Evolutionary conservation across 306 rosid species (phyloP).

Genomic region (Dalbergia oliveri): DNA sequence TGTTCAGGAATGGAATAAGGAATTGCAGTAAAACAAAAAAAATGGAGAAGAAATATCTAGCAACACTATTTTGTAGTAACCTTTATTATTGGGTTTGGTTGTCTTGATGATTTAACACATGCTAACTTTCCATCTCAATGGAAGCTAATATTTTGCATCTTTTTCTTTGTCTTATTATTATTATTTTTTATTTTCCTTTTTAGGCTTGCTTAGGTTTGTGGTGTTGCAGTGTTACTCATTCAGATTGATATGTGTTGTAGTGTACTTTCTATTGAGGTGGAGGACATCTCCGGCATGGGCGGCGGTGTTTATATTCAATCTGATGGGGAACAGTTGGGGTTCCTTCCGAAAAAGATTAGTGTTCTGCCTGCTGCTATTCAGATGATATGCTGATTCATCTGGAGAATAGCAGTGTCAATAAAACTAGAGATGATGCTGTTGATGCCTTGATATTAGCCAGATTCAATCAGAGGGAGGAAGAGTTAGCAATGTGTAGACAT

Average conservation of each 20-base stretch:
- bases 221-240: conserved; percentile 44
- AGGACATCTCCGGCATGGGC: conserved; percentile 70
- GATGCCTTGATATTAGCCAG: conserved; percentile 39
- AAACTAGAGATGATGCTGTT: conserved; percentile 3
- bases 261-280: conserved; percentile 75
- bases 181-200: neutral
- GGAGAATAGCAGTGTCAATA: conserved; percentile 3
- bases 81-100: conserved; percentile 6
- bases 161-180: too few relatives aligned
- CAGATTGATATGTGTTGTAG: conserved; percentile 50
- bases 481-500: conserved; percentile 26
- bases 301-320: conserved; percentile 80
- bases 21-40: neutral
- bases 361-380: conserved; percentile 80
- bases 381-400: conserved; percentile 74
- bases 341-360: conserved; percentile 80
- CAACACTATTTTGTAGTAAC: conserved; percentile 8
- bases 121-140: neutral
- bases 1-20: neutral
- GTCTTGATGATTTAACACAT: neutral
- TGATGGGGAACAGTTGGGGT: conserved; percentile 93
- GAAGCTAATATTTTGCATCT: conserved; percentile 1
- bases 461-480: conserved; percentile 12
- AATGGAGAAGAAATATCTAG: neutral
- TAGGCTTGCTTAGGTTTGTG: conserved; percentile 24